phyloP scores from a whole-genome alignment of 2,329 filamentous ascomycete genomes.

The Akanthomyces dipterigenus region DNA sequence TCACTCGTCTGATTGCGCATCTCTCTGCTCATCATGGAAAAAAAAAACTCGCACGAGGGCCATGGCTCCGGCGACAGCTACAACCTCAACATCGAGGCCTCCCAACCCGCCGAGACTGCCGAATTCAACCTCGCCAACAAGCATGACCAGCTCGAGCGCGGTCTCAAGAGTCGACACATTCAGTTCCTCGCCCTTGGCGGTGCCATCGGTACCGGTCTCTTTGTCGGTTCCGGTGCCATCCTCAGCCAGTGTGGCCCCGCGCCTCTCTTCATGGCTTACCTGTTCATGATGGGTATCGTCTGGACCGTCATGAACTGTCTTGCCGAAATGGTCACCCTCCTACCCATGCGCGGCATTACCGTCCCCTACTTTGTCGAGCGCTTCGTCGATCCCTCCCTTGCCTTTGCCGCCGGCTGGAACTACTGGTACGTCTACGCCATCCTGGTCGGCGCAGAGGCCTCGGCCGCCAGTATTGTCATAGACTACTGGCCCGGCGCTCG shows the following conservation, averaged over 20 bases:
- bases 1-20: not conserved
- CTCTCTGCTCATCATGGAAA: conserved; percentile 15
- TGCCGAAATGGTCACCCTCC: conserved; percentile 48
- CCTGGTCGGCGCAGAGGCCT: conserved; percentile 50
- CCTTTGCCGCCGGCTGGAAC: conserved; percentile 54
- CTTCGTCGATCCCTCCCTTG: conserved; percentile 48
- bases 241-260: conserved; percentile 53
- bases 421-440: conserved; percentile 59
- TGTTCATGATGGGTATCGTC: conserved; percentile 47
- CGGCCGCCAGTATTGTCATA: conserved; percentile 51
- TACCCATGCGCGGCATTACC: conserved; percentile 50
- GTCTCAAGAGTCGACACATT: conserved; percentile 53
- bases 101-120: conserved; percentile 16
- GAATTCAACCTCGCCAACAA: conserved; percentile 32
- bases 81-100: conserved; percentile 22
- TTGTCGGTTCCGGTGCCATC: conserved; percentile 54
- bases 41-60: conserved; percentile 12
- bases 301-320: conserved; percentile 49
- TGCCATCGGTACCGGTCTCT: conserved; percentile 58
- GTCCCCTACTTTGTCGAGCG: conserved; percentile 50
- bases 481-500: conserved; percentile 50
- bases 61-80: conserved; percentile 17
- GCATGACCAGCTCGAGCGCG: conserved; percentile 44
- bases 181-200: conserved; percentile 53
- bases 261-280: conserved; percentile 63